Conservation (phyloP, 75 land plant species). For the Larix kaempferi region DNA sequence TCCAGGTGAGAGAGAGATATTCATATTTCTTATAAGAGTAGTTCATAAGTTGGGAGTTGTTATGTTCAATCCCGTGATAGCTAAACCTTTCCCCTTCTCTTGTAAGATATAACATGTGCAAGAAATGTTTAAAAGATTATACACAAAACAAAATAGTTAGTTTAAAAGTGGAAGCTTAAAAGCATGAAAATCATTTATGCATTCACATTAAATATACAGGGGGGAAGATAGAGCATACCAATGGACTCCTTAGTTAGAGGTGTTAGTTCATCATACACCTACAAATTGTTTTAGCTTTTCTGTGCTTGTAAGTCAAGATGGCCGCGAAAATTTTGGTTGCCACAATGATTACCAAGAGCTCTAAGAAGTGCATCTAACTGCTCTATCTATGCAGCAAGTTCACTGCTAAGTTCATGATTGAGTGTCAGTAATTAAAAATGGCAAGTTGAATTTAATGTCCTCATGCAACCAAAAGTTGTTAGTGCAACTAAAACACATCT, state of each 20-base stretch:
- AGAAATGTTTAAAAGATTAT: not conserved
- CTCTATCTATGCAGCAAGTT: slow-evolving; percentile 53
- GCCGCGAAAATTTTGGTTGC: not conserved
- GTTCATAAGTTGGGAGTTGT: slow-evolving; percentile 32
- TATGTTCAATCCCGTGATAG: slow-evolving; percentile 25
- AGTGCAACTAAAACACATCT: too few relatives aligned
- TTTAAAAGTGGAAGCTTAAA: not conserved
- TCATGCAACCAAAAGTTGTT: not conserved
- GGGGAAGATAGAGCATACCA: not conserved
- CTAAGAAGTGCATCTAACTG: slow-evolving; percentile 40
- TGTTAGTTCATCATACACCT: not conserved
- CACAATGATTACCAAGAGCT: slow-evolving; percentile 19
- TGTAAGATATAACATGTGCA: slow-evolving; percentile 28
- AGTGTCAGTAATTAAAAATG: not conserved
- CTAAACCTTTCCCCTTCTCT: slow-evolving; percentile 34
- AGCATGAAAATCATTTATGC: not conserved
- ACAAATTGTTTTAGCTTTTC: not conserved
- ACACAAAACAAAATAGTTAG: not conserved
- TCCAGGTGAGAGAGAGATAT: slow-evolving; percentile 29
- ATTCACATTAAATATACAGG: not conserved
- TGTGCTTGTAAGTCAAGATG: not conserved
- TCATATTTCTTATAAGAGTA: slow-evolving; percentile 28
- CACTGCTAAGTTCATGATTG: slow-evolving; percentile 22
- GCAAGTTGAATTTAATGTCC: not conserved
- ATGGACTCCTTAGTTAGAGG: not conserved